These are phyloP conservation scores for Fagopyrum tataricum DNA, from an alignment of 148 eudicot species.

Conservation along the genomic window DNA sequence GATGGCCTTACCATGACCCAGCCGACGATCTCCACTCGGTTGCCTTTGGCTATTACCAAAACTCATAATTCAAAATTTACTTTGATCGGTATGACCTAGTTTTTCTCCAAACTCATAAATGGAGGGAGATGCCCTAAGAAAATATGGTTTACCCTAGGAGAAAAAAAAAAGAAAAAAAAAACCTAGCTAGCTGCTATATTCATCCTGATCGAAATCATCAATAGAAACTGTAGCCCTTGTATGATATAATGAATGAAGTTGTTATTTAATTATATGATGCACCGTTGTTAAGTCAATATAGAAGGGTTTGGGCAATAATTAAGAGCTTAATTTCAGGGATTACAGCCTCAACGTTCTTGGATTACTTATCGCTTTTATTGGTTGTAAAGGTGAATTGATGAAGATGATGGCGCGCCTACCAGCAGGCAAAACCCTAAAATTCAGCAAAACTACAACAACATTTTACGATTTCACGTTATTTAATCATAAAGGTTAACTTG, in stretches of 20 bases:
- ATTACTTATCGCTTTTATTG: neutral
- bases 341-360: neutral
- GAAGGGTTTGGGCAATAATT: neutral
- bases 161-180: no score
- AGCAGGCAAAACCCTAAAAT: conserved; percentile 2
- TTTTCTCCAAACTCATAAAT: neutral
- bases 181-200: neutral
- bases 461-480: neutral
- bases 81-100: no score
- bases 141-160: conserved; percentile 7
- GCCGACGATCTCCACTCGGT: conserved; percentile 63
- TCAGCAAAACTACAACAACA: neutral
- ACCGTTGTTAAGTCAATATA: neutral
- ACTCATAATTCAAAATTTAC: no score
- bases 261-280: neutral
- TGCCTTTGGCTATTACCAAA: conserved; percentile 59
- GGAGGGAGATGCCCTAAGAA: conserved; percentile 8
- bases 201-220: neutral
- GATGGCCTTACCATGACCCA: conserved; percentile 47
- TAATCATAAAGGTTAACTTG: neutral
- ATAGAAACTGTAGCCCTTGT: neutral
- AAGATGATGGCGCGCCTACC: neutral
- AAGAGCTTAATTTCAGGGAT: neutral
- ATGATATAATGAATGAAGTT: neutral
- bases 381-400: neutral